Base-by-base conservation (phyloP, 2,329 filamentous ascomycete genomes). In the Cryphonectria nitschkei region DNA sequence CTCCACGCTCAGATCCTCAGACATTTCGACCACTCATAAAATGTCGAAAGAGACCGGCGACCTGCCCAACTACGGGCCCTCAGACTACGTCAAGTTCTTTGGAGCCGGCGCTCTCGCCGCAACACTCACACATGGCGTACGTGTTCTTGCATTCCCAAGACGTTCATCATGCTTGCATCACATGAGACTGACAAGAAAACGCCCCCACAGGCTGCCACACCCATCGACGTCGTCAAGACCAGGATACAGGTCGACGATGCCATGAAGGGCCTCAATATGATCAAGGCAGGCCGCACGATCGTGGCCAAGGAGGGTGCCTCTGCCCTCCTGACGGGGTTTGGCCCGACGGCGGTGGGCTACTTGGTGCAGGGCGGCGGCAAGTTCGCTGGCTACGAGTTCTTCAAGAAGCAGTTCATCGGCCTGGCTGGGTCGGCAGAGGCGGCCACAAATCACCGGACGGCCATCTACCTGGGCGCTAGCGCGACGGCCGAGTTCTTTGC, bases 331-430 rank as follows among this genome's bases (percentile, higher is more conserved):
- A 96, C 93, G 26, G 93, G 93, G 79, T 92, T 94, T 82, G 93
- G 93, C 73, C 93, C 93, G 74, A 97, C 93, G 73, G 91, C 91
- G 72, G 93, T 94, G 69, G 93, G 93, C 79, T 97, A 97, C 84
- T 92, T 96, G 83, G 90, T 96, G 71, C 93, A 97, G 84, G 93
- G 93, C 79, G 93, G 93, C 76, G 92, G 92, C 87, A 97, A 97
- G 85, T 97, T 97, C 83, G 92, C 93, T 78, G 93, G 93, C 78
- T 97, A 97, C 84, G 93, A 97, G 84, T 93, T 94, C 87, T 97
- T 97, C 91, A 97, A 97, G 88, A 92, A 95, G 84, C 89, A 92
- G 82, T 91, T 88, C 80, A 94, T 97, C 82, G 88, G 91, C 81
- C 77, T 88, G 71, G 83, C 92, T 72, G 93, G 84, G 61, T 84